A percentile compares a stretch with the other conserved stretches of the same genome.
These are phyloP conservation scores for Lasiosphaeriaceae sp. DNA, from an alignment of 495 filamentous ascomycete species.

Conservation along the genomic window DNA sequence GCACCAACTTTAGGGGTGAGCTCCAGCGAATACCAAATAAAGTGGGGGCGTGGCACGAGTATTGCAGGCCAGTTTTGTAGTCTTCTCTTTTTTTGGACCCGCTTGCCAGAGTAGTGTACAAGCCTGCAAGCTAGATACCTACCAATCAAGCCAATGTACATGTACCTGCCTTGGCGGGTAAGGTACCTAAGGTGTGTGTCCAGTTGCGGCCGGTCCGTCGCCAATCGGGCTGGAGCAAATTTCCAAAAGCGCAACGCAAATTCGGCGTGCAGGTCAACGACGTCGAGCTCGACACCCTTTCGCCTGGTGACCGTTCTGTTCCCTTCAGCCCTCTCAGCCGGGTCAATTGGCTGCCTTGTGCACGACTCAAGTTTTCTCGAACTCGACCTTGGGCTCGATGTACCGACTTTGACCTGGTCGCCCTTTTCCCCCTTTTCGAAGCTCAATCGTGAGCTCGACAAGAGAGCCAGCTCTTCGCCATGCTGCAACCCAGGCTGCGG, in stretches of 20 bases:
- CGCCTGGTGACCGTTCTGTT: neutral
- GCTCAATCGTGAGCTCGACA: neutral
- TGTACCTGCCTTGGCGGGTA: too few relatives aligned
- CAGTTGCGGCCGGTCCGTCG: neutral
- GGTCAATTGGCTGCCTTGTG: constrained; percentile 7
- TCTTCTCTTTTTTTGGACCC: too few relatives aligned
- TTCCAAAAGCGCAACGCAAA: constrained; percentile 7
- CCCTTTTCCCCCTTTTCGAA: neutral
- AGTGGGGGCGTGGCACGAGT: too few relatives aligned
- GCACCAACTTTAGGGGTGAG: too few relatives aligned
- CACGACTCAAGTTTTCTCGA: neutral
- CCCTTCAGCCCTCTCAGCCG: neutral
- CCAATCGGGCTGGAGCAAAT: constrained; percentile 3
- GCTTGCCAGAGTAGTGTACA: too few relatives aligned
- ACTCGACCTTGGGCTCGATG: constrained; percentile 12
- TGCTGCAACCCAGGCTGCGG: constrained; percentile 27
- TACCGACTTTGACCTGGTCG: constrained; percentile 10
- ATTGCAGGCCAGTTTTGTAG: too few relatives aligned
- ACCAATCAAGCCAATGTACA: too few relatives aligned
- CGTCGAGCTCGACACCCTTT: neutral
- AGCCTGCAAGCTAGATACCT: too few relatives aligned
- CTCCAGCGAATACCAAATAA: too few relatives aligned
- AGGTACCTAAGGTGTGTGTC: neutral
- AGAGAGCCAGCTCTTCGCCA: constrained; percentile 5
- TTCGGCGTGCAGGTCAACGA: constrained; percentile 1